Evolutionary conservation across 1,284 basidiomycete species (phyloP).

Genomic region (Agaricales sp.): DNA sequence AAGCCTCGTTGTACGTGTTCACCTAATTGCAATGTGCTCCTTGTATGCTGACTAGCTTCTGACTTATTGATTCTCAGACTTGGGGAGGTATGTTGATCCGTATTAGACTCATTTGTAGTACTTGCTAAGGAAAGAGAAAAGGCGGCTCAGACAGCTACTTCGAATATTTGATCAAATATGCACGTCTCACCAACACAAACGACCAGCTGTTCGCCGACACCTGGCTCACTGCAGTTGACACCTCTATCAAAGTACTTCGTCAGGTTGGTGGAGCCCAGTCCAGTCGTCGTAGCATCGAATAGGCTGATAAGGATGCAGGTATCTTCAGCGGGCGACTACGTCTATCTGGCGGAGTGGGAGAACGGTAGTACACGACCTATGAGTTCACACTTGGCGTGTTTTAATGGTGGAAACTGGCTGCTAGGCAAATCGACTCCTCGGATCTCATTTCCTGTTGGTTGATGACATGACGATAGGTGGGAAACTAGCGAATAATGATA

Average conservation of each 20-base stretch:
- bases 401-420: conserved; percentile 41
- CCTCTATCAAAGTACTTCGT: conserved; percentile 30
- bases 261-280: conserved; percentile 18
- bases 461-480: conserved; percentile 23
- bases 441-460: conserved; percentile 1
- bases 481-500: conserved; percentile 37
- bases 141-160: conserved; percentile 34
- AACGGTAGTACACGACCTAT: conserved; percentile 25
- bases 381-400: conserved; percentile 37
- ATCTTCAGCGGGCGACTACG: conserved; percentile 34
- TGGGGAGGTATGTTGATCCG: conserved; percentile 21
- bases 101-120: conserved; percentile 32
- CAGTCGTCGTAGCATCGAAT: not conserved
- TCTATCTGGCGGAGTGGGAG: conserved; percentile 31
- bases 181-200: conserved; percentile 38
- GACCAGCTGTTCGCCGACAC: conserved; percentile 34
- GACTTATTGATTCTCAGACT: conserved; percentile 5
- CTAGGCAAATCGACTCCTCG: conserved; percentile 16
- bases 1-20: conserved; percentile 46
- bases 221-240: conserved; percentile 40
- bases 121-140: conserved; percentile 4
- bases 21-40: conserved; percentile 1
- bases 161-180: conserved; percentile 46
- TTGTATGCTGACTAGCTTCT: no score
- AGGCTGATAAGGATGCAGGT: conserved; percentile 21